phyloP scores from a whole-genome alignment of 805 yeast species.

The Candida peoriensis region DNA sequence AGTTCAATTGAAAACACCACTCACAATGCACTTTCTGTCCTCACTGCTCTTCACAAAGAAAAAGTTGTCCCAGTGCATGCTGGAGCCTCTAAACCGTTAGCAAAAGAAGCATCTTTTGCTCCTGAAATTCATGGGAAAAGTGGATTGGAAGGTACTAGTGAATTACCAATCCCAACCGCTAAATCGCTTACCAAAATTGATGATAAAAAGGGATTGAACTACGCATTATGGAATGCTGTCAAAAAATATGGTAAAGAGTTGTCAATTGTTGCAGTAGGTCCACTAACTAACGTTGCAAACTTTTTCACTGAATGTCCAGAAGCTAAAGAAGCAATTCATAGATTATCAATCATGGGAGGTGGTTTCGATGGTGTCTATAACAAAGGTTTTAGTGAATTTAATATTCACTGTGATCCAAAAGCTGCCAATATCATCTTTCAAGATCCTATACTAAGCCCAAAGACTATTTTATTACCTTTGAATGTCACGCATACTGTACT shows the following conservation, averaged over 20 bases:
- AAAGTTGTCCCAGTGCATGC: slow-evolving; percentile 55
- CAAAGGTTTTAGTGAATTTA: slow-evolving; percentile 61
- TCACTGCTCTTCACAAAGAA: slow-evolving; percentile 50
- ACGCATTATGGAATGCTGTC: slow-evolving; percentile 33
- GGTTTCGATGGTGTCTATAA: slow-evolving; percentile 31
- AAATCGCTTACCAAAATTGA: slow-evolving; percentile 27
- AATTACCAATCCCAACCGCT: slow-evolving; percentile 46
- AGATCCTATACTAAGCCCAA: slow-evolving; percentile 39
- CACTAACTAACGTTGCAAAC: slow-evolving; percentile 66
- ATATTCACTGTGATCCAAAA: slow-evolving; percentile 67
- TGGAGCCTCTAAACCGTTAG: slow-evolving; percentile 59
- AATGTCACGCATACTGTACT: slow-evolving; percentile 66
- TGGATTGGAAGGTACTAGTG: slow-evolving; percentile 72
- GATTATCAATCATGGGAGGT: slow-evolving; percentile 77
- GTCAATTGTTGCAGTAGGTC: slow-evolving; percentile 69
- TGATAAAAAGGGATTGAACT: slow-evolving; percentile 38
- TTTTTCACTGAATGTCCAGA: slow-evolving; percentile 54
- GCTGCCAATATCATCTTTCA: slow-evolving; percentile 60
- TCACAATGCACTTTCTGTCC: slow-evolving; percentile 57
- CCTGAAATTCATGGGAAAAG: slow-evolving; percentile 65
- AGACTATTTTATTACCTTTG: slow-evolving; percentile 55
- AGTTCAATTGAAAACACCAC: slow-evolving; percentile 51
- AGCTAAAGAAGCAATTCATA: slow-evolving; percentile 40
- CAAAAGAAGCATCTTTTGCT: slow-evolving; percentile 45
- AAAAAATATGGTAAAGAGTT: slow-evolving; percentile 40